Evolutionary conservation across 2,329 filamentous ascomycete species (phyloP).

Genomic region (Zymoseptoria tritici): DNA sequence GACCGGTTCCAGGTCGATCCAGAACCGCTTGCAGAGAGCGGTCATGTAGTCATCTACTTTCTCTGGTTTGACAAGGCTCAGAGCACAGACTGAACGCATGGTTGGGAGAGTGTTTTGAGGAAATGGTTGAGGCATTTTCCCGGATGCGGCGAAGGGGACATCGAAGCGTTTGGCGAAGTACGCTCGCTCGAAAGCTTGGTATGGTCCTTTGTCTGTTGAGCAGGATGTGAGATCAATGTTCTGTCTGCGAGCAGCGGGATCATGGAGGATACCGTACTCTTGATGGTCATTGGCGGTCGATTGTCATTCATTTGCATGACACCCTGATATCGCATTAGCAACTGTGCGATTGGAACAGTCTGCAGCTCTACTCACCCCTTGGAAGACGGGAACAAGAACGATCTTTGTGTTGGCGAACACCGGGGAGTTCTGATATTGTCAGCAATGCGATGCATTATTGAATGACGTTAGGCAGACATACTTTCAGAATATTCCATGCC

Average conservation of each 20-base stretch:
- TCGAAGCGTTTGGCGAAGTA: constrained; percentile 49
- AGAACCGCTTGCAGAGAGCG: constrained; percentile 46
- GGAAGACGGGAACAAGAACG: constrained; percentile 51
- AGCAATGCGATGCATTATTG: constrained; percentile 34
- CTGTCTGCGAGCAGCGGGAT: too few species aligned
- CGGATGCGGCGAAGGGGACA: constrained; percentile 41
- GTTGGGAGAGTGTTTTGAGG: constrained; percentile 45
- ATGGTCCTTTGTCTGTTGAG: constrained; percentile 46
- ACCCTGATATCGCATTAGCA: constrained; percentile 25
- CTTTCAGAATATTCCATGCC: constrained; percentile 31
- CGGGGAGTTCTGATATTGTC: constrained; percentile 18
- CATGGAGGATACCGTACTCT: constrained; percentile 31
- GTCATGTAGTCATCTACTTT: constrained; percentile 37
- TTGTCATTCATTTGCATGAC: constrained; percentile 52
- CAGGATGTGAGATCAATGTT: neutral
- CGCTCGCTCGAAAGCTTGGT: constrained; percentile 46
- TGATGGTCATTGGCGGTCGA: constrained; percentile 48
- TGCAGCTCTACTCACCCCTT: constrained; percentile 31
- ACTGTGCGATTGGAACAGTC: neutral
- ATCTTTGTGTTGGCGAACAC: constrained; percentile 28
- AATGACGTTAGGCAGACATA: neutral
- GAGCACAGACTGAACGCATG: constrained; percentile 46
- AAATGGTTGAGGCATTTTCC: constrained; percentile 42
- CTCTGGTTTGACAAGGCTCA: constrained; percentile 37
- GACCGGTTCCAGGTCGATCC: constrained; percentile 42